These are phyloP conservation scores for Fusarium verticillioides DNA, from an alignment of 2,329 filamentous ascomycete genomes.

Conservation along the genomic window DNA sequence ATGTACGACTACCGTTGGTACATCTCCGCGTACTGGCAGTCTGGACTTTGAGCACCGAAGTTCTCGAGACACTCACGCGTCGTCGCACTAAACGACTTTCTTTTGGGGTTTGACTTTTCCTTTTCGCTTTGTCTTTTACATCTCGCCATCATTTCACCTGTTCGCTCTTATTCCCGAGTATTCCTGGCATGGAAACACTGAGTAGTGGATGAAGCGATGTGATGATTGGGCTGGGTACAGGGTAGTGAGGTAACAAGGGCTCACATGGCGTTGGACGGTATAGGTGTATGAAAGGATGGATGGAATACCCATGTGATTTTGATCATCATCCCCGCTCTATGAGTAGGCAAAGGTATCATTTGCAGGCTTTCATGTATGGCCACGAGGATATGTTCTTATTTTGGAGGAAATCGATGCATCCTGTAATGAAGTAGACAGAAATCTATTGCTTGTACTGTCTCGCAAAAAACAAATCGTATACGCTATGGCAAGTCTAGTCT, in stretches of 20 bases:
- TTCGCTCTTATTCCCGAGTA: neutral
- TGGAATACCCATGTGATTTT: neutral
- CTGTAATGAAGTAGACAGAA: neutral
- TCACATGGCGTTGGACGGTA: neutral
- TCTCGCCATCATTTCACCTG: accelerated
- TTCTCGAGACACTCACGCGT: neutral
- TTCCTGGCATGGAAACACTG: neutral
- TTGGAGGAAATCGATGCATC: neutral
- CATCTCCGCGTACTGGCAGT: neutral
- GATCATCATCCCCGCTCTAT: neutral
- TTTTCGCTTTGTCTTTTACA: neutral
- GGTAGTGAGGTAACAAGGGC: neutral
- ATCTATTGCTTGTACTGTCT: slow-evolving; percentile 19
- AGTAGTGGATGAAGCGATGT: neutral
- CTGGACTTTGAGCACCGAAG: accelerated
- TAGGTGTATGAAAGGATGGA: neutral
- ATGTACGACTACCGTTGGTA: neutral
- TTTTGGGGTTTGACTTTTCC: neutral
- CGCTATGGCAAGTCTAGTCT: slow-evolving; percentile 9
- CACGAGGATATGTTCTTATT: neutral
- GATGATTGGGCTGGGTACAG: neutral
- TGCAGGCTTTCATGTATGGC: neutral
- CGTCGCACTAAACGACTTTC: accelerated
- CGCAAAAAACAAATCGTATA: slow-evolving; percentile 3
- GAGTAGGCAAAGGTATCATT: no score